phyloP scores from a whole-genome alignment of 495 filamentous ascomycete species.

The Aspergillus sclerotioniger region DNA sequence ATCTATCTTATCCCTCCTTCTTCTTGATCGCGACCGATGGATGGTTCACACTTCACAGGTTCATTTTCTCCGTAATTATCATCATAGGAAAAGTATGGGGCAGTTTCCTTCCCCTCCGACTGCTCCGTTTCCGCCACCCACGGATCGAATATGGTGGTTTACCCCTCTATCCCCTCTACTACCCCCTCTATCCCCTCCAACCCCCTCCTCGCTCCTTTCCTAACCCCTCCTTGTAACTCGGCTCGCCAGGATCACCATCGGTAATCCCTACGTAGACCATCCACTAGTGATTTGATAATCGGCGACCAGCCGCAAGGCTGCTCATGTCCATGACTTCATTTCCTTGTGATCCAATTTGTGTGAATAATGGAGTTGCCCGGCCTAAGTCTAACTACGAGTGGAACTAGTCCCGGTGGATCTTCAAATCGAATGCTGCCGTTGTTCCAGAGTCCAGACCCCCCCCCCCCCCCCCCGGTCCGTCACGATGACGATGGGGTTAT shows the following conservation, averaged over 20 bases:
- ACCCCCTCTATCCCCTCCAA: not conserved
- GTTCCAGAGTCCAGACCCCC: constrained; percentile 18
- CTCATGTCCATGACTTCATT: not conserved
- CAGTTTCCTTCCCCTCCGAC: too few species aligned
- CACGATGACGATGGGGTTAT: constrained; percentile 12
- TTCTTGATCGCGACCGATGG: too few species aligned
- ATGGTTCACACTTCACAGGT: too few species aligned
- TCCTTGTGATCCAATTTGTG: not conserved
- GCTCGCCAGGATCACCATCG: constrained; percentile 1
- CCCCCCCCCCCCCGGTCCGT: not conserved
- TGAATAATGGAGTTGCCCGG: not conserved
- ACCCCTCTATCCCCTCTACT: constrained; percentile 22
- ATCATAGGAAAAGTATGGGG: too few species aligned
- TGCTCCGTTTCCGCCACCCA: constrained; percentile 23
- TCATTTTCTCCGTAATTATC: too few species aligned
- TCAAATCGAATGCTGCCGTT: constrained; percentile 12
- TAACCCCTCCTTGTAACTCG: constrained; percentile 20
- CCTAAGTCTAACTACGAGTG: not conserved
- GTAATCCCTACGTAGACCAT: constrained; percentile 8
- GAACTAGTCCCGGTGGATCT: constrained; percentile 12
- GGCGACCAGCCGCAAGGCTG: not conserved
- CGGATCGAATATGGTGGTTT: not conserved
- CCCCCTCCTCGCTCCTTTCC: not conserved
- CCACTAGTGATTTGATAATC: not conserved
- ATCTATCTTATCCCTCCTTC: too few species aligned